These are phyloP conservation scores for Pleurotus giganteus DNA, from an alignment of 768 basidiomycete genomes.

Conservation along the genomic window DNA sequence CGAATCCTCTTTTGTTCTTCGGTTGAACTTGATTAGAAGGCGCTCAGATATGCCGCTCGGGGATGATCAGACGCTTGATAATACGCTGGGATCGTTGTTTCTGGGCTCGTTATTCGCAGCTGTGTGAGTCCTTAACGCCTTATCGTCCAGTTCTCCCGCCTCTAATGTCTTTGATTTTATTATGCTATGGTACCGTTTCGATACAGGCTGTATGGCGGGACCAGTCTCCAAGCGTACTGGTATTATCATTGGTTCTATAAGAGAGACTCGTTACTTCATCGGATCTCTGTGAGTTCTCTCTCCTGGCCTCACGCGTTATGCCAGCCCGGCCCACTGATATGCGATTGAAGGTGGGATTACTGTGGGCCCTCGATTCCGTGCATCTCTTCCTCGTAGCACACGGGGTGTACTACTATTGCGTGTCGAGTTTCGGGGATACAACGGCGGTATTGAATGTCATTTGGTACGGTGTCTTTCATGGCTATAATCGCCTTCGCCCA, in stretches of 20 bases:
- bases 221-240: neutral
- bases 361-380: constrained; percentile 25
- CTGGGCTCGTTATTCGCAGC: neutral
- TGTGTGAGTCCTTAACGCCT: neutral
- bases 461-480: no score
- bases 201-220: neutral
- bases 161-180: neutral
- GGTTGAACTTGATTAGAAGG: no score
- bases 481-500: no score
- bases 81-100: constrained; percentile 1
- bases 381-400: constrained; percentile 25
- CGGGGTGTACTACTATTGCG: constrained; percentile 25
- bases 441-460: constrained; percentile 2
- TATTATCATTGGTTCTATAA: neutral
- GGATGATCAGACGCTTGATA: constrained; percentile 2
- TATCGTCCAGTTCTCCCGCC: neutral
- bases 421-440: constrained; percentile 21
- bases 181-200: no score
- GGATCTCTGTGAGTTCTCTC: neutral
- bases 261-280: neutral
- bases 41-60: neutral
- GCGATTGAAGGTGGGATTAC: constrained; percentile 1
- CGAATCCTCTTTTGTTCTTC: no score
- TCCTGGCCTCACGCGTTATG: neutral
- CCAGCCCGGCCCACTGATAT: neutral